Conservation (phyloP, 2,329 filamentous ascomycete genomes). For the Ramularia endophylla region DNA sequence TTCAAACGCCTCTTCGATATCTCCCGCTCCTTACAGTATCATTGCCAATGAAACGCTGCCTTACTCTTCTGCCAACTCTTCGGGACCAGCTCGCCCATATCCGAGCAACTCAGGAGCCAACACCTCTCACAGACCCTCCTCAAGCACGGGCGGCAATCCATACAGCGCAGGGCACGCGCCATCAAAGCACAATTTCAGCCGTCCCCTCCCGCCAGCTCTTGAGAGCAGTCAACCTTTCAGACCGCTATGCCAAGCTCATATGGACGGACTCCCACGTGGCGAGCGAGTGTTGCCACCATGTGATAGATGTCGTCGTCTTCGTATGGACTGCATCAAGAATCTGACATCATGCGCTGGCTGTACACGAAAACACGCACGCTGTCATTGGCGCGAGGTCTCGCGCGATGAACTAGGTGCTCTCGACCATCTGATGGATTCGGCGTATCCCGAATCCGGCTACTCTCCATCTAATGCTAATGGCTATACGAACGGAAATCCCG, state of each 20-base stretch:
- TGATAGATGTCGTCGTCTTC: slow-evolving; percentile 72
- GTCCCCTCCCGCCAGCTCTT: slow-evolving; percentile 30
- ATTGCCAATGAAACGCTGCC: slow-evolving; percentile 21
- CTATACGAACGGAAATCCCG: slow-evolving; percentile 19
- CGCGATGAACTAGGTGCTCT: slow-evolving; percentile 55
- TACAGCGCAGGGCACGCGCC: slow-evolving; percentile 15
- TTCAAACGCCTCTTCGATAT: slow-evolving; percentile 27
- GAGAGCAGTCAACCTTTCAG: slow-evolving; percentile 33
- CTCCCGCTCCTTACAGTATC: slow-evolving; percentile 22
- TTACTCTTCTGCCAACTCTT: slow-evolving; percentile 14
- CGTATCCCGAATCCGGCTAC: slow-evolving; percentile 8
- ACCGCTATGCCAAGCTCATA: slow-evolving; percentile 47
- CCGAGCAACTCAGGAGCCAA: slow-evolving; percentile 4
- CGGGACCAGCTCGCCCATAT: slow-evolving; percentile 1
- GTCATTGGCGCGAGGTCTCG: slow-evolving; percentile 75
- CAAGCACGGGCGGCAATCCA: slow-evolving; percentile 17
- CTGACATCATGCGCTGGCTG: slow-evolving; percentile 81
- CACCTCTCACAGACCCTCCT: slow-evolving; percentile 20
- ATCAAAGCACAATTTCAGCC: slow-evolving; percentile 33
- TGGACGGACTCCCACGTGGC: slow-evolving; percentile 69
- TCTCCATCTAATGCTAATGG: slow-evolving; percentile 14
- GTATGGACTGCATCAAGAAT: slow-evolving; percentile 79
- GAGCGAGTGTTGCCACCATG: slow-evolving; percentile 75
- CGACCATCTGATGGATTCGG: slow-evolving; percentile 26
- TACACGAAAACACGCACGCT: slow-evolving; percentile 86